Conservation (phyloP, 441 rosid species). For the Lepidium campestre region DNA sequence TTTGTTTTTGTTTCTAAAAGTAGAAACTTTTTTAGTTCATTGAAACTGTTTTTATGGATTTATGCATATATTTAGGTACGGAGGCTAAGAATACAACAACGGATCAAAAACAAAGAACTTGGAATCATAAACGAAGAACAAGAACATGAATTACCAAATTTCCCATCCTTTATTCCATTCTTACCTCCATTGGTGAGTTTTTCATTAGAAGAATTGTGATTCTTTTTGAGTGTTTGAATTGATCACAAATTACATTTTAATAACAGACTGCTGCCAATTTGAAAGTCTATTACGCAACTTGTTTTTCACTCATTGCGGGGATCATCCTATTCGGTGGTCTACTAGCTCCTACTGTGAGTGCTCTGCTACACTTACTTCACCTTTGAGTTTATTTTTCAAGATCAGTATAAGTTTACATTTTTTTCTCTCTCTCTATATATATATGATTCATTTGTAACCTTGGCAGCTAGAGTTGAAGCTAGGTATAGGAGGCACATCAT, state of each 20-base stretch:
- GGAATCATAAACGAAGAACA: conserved; percentile 47
- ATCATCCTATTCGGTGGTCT: conserved; percentile 90
- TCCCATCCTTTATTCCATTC: conserved; percentile 96
- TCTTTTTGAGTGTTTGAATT: background rate
- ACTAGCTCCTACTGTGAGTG: conserved; percentile 80
- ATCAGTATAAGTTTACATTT: background rate
- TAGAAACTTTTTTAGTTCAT: background rate
- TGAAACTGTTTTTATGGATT: background rate
- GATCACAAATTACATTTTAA: background rate
- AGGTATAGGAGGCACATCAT: conserved; percentile 92
- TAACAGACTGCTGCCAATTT: conserved; percentile 81
- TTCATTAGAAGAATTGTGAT: background rate
- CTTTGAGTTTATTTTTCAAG: background rate
- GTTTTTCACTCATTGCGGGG: conserved; percentile 88
- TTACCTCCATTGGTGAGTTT: conserved; percentile 81
- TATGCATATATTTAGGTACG: conserved; percentile 49
- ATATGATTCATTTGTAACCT: conserved; percentile 6
- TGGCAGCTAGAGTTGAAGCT: conserved; percentile 86
- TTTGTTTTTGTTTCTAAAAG: background rate
- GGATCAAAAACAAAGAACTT: conserved; percentile 70
- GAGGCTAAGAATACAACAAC: conserved; percentile 87
- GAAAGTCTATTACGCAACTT: conserved; percentile 71
- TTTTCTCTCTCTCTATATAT: background rate
- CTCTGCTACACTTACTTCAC: conserved; percentile 2
- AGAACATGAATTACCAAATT: conserved; percentile 81